Evolutionary conservation across 495 filamentous ascomycete species (phyloP).

Genomic region (Diplogelasinospora grovesii): DNA sequence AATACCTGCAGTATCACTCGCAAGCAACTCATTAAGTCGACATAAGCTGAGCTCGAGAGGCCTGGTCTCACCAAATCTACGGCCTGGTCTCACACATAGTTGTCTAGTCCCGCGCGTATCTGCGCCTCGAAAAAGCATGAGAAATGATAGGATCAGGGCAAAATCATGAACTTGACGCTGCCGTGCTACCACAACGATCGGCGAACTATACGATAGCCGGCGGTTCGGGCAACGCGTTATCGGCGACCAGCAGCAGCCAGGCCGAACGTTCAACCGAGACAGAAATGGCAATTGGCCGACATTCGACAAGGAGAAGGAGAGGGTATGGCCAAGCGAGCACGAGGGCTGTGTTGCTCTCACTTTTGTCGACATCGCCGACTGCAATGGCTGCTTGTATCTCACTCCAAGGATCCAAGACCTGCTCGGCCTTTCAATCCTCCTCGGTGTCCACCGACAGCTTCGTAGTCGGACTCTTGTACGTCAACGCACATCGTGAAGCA

Average conservation of each 20-base stretch:
- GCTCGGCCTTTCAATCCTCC: conserved; percentile 74
- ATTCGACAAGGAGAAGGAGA: conserved; percentile 3
- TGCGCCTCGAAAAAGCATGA: conserved; percentile 10
- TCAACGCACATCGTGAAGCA: too few species aligned
- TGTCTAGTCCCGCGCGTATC: background rate
- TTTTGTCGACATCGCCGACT: conserved; percentile 15
- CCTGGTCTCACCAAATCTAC: too few species aligned
- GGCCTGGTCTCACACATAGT: too few species aligned
- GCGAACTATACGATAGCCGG: background rate
- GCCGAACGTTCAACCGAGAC: background rate
- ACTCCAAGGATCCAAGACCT: conserved; percentile 68
- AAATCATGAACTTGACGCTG: conserved; percentile 15
- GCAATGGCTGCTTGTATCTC: conserved; percentile 61
- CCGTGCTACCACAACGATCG: conserved; percentile 11
- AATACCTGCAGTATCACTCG: conserved; percentile 17
- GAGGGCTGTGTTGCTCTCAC: conserved; percentile 11
- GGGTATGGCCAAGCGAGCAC: conserved; percentile 5
- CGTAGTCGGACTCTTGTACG: conserved; percentile 71
- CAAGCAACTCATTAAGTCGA: conserved; percentile 9
- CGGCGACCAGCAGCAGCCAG: background rate
- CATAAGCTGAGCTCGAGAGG: too few species aligned
- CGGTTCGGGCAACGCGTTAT: conserved; percentile 1
- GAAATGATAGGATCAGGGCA: conserved; percentile 16
- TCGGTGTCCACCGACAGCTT: conserved; percentile 68
- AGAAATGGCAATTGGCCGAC: conserved; percentile 10